Evolutionary conservation across 139 green algal genomes (phyloP).

Genomic region (Parachlorella kessleri): DNA sequence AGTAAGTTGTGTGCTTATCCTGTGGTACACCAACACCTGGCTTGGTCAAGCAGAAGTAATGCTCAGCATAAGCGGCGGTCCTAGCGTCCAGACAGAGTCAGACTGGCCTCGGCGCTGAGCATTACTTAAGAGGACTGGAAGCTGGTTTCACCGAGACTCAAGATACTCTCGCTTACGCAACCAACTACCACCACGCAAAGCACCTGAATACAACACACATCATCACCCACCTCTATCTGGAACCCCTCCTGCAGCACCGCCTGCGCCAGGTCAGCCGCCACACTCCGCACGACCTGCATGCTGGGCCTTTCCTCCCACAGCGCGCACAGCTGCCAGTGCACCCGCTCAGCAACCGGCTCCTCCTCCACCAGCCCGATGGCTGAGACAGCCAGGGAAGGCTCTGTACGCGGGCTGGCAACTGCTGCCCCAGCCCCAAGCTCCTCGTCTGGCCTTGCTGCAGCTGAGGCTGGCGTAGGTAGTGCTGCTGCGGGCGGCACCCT

Average conservation of each 20-base stretch:
- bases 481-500: no score
- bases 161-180: background rate
- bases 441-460: no score
- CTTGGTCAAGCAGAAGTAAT: background rate
- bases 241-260: background rate
- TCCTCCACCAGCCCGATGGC: background rate
- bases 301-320: background rate
- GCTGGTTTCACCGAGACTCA: no score
- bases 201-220: background rate
- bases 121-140: background rate
- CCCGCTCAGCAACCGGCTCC: slow-evolving; percentile 21
- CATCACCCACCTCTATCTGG: background rate
- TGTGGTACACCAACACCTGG: no score
- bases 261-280: slow-evolving; percentile 17
- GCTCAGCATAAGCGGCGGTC: background rate
- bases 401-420: background rate
- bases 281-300: background rate
- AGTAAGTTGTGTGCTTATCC: no score
- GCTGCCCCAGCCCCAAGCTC: background rate
- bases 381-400: slow-evolving; percentile 16
- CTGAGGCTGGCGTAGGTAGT: no score
- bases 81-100: background rate
- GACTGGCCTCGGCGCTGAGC: background rate
- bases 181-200: background rate
- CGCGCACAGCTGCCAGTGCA: slow-evolving; percentile 13